phyloP scores from a whole-genome alignment of 1,139 yeast species.

The Magnusiomyces ingens region DNA sequence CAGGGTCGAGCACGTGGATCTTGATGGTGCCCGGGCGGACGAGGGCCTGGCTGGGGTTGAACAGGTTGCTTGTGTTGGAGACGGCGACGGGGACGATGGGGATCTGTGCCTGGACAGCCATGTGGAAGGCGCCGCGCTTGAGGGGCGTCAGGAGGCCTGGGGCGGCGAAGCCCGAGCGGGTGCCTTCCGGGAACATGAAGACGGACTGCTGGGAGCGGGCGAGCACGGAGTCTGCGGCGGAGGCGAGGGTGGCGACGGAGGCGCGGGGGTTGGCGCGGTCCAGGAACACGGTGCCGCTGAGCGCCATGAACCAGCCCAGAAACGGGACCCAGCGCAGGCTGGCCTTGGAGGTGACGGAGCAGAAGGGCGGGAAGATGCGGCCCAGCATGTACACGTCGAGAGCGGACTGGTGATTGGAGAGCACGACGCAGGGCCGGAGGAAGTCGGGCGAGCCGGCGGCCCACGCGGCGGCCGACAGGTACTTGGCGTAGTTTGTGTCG shows the following conservation, averaged over 20 bases:
- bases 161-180: conserved; percentile 67
- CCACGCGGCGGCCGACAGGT: background rate
- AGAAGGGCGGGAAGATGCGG: conserved; percentile 75
- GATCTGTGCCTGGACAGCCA: conserved; percentile 85
- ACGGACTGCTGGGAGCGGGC: conserved; percentile 52
- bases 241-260: conserved; percentile 66
- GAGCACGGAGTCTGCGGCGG: conserved; percentile 58
- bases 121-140: conserved; percentile 96
- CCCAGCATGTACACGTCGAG: conserved; percentile 79
- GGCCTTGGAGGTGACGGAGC: conserved; percentile 88
- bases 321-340: conserved; percentile 82
- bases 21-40: conserved; percentile 50
- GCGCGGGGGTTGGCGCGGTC: conserved; percentile 75
- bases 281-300: conserved; percentile 85
- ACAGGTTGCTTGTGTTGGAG: conserved; percentile 71
- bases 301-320: conserved; percentile 92
- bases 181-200: conserved; percentile 89
- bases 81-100: conserved; percentile 87
- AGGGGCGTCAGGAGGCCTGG: conserved; percentile 68
- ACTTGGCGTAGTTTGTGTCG: conserved; percentile 6
- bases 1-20: conserved; percentile 62
- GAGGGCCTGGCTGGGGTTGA: conserved; percentile 48
- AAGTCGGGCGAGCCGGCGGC: background rate
- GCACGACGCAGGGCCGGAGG: conserved; percentile 53
- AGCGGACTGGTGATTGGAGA: conserved; percentile 85